Base-by-base conservation (phyloP, 805 yeast species). In the Hanseniaspora lachancei region DNA sequence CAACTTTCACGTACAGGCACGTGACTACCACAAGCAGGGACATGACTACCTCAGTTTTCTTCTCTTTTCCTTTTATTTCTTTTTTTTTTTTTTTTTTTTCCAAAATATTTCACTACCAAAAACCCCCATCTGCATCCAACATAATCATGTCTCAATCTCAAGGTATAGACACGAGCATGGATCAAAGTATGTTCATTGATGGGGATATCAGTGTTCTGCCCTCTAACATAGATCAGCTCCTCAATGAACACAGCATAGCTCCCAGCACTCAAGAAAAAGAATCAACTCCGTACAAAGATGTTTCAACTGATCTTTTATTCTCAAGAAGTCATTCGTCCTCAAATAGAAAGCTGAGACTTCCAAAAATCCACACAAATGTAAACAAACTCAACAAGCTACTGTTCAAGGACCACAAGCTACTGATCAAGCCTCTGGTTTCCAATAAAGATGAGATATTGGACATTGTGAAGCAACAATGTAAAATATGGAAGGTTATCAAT, bases 141-240 rank as follows among this genome's bases (percentile, higher is more conserved):
- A n/a, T n/a, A n/a, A n/a, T n/a, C 21, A 51, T 51, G 55, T 51
- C 55, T 10, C 55, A 51, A 24, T 21, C 16, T 16, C 20, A 21
- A 18, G 42, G 43, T 20, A 10, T 38, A 15, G 46, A 52, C 5
- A 24, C 39, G 16, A 52, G 46, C 23, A 21, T 44, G 24, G 55
- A 52, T 44, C 47, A 47, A 15, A 52, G 55, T 21, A 23, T 44
- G 21, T 16, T 52, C 10, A n/a, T 52, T 10, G 39, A 52, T 29
- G 49, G 46, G 23, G 55, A 52, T 34, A 52, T 52, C 16, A 52
- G 55, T 44, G 20, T 52, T 6, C n/a, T 52, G 5, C 55, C 55
- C 1, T 32, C 39, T 12, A 20, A 44, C 46, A 36, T 44, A 9
- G 42, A 52, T 18, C 38, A 43, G 23, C n/a, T 35, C 20, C 18